These are phyloP conservation scores for Tilletiaria anomala DNA, from an alignment of 1,284 basidiomycete genomes.

Conservation along the genomic window DNA sequence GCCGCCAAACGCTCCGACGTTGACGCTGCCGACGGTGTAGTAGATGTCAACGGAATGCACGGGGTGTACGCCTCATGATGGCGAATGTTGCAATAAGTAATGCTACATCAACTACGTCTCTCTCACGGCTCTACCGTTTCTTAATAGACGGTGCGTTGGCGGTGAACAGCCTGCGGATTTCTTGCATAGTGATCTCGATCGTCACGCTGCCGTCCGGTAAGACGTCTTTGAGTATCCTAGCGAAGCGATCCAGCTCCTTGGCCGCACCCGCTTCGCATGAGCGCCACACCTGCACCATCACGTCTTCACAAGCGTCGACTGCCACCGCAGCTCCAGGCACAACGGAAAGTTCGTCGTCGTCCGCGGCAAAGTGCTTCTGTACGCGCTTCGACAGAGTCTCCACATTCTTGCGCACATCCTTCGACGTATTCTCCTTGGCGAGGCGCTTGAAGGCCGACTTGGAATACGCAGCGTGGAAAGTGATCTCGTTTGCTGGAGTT, in stretches of 20 bases:
- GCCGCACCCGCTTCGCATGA: conserved; percentile 68
- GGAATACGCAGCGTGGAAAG: conserved; percentile 61
- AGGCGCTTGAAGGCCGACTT: conserved; percentile 66
- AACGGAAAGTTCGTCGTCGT: conserved; percentile 44
- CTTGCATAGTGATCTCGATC: background rate
- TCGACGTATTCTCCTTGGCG: conserved; percentile 67
- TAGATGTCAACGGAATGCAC: no score
- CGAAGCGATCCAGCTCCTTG: conserved; percentile 56
- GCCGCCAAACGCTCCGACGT: no score
- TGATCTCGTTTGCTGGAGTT: conserved; percentile 63
- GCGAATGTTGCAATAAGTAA: no score
- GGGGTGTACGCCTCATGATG: no score
- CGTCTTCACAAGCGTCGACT: conserved; percentile 52
- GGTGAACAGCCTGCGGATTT: no score
- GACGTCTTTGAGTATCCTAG: conserved; percentile 56
- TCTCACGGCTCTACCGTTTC: no score
- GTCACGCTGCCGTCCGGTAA: conserved; percentile 48
- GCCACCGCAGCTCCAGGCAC: background rate
- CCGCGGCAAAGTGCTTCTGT: conserved; percentile 70
- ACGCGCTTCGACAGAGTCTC: conserved; percentile 79
- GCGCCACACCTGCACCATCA: conserved; percentile 71
- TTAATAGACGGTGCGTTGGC: no score
- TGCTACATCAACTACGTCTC: no score
- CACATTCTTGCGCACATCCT: conserved; percentile 68
- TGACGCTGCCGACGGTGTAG: no score